Evolutionary conservation across 1,139 yeast species (phyloP).

Genomic region (Debaryomyces subglobosus): DNA sequence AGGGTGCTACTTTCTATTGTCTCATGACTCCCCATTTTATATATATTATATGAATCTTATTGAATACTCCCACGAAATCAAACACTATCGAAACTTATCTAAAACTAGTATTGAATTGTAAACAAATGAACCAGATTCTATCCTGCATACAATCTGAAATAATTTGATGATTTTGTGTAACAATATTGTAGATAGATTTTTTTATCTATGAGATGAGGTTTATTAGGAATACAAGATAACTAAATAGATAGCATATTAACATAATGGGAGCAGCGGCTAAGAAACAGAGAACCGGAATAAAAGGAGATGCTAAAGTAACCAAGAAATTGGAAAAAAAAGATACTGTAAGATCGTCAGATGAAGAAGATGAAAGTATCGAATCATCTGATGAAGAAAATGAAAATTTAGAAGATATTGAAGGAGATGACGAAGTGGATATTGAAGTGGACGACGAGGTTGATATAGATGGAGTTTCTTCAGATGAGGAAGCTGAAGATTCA

Average conservation of each 20-base stretch:
- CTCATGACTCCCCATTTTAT: not conserved
- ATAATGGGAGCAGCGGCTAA: slow-evolving; percentile 21
- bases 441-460: slow-evolving; percentile 16
- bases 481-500: slow-evolving; percentile 14
- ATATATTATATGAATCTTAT: not conserved
- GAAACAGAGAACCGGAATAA: slow-evolving; percentile 21
- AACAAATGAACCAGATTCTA: not conserved
- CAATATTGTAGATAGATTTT: not conserved
- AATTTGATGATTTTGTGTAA: not conserved
- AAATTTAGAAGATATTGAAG: slow-evolving; percentile 10
- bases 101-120: slow-evolving; percentile 6
- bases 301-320: slow-evolving; percentile 14
- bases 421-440: slow-evolving; percentile 14
- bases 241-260: not conserved
- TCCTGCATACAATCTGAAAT: not conserved
- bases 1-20: not conserved
- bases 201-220: slow-evolving; percentile 8
- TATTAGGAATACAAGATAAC: not conserved
- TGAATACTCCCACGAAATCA: not conserved
- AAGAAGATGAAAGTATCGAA: not conserved
- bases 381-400: slow-evolving; percentile 6
- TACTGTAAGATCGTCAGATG: not conserved
- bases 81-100: not conserved
- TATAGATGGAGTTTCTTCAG: slow-evolving; percentile 14
- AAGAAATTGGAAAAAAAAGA: slow-evolving; percentile 6